Conservation (phyloP, 768 basidiomycete genomes). For the Mycena pura region DNA sequence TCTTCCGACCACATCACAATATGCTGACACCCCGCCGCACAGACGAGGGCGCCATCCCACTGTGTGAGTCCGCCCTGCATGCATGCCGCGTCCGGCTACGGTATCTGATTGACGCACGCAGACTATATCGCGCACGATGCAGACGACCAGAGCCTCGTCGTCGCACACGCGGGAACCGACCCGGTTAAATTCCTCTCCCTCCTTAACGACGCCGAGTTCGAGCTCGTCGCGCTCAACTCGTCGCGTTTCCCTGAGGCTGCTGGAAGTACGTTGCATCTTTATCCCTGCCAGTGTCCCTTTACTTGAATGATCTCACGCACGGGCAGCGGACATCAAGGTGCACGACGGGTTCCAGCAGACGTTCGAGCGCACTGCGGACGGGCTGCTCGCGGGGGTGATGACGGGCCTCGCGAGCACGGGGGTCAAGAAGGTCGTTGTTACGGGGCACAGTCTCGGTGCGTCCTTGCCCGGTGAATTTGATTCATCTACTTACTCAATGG, state of each 20-base stretch:
- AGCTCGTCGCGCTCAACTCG: conserved; percentile 35
- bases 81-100: background rate
- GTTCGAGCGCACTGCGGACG: conserved; percentile 46
- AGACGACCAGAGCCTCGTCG: conserved; percentile 41
- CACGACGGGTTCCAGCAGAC: conserved; percentile 50
- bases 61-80: conserved; percentile 33
- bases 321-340: conserved; percentile 39
- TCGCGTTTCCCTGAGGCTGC: conserved; percentile 38
- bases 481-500: background rate
- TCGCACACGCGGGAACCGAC: conserved; percentile 24
- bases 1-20: background rate
- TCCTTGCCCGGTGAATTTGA: background rate
- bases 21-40: background rate
- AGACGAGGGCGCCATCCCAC: conserved; percentile 38
- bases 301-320: background rate
- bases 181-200: conserved; percentile 37
- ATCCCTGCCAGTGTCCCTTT: background rate
- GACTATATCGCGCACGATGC: conserved; percentile 47
- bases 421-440: conserved; percentile 43
- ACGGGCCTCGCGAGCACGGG: conserved; percentile 36
- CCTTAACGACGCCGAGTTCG: conserved; percentile 43
- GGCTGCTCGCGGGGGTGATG: conserved; percentile 39
- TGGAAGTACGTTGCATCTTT: conserved; percentile 26
- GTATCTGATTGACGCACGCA: conserved; percentile 15
- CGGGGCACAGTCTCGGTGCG: conserved; percentile 50